Conservation (phyloP, 1,139 yeast species). For the Protomyces inundatus region DNA sequence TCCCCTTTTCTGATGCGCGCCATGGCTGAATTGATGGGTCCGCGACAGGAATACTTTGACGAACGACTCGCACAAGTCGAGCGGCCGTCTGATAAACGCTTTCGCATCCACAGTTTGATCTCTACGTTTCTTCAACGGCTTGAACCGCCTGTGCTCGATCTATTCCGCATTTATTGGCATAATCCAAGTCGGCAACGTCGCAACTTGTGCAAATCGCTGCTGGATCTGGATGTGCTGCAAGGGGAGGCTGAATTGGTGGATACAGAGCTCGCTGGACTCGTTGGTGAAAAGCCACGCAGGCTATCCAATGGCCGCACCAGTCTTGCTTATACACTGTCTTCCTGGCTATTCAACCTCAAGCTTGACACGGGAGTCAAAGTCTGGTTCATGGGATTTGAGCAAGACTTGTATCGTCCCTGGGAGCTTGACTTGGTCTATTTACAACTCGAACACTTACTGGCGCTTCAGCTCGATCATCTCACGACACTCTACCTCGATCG, state of each 20-base stretch:
- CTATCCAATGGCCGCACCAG: constrained; percentile 26
- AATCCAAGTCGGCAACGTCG: constrained; percentile 84
- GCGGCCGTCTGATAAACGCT: constrained; percentile 3
- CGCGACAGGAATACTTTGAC: constrained; percentile 17
- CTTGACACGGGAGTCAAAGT: constrained; percentile 65
- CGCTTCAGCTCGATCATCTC: constrained; percentile 6
- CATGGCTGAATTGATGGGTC: constrained; percentile 15
- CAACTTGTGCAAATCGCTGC: constrained; percentile 51
- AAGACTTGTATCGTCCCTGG: constrained; percentile 66
- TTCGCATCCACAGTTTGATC: constrained; percentile 2
- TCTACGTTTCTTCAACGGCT: not conserved
- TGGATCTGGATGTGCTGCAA: constrained; percentile 75
- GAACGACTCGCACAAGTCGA: constrained; percentile 2
- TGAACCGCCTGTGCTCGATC: constrained; percentile 35
- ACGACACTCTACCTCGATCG: constrained; percentile 2
- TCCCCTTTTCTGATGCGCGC: constrained; percentile 2
- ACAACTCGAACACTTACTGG: constrained; percentile 41
- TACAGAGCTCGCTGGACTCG: constrained; percentile 1
- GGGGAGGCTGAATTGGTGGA: constrained; percentile 40
- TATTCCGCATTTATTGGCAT: constrained; percentile 55
- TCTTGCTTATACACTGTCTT: constrained; percentile 52
- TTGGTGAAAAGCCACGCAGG: not conserved
- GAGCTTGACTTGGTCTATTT: constrained; percentile 67
- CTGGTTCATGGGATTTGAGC: constrained; percentile 68
- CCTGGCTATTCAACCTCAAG: constrained; percentile 64